These are phyloP conservation scores for Diaporthe amygdali DNA, from an alignment of 2,329 filamentous ascomycete genomes.

Conservation along the genomic window DNA sequence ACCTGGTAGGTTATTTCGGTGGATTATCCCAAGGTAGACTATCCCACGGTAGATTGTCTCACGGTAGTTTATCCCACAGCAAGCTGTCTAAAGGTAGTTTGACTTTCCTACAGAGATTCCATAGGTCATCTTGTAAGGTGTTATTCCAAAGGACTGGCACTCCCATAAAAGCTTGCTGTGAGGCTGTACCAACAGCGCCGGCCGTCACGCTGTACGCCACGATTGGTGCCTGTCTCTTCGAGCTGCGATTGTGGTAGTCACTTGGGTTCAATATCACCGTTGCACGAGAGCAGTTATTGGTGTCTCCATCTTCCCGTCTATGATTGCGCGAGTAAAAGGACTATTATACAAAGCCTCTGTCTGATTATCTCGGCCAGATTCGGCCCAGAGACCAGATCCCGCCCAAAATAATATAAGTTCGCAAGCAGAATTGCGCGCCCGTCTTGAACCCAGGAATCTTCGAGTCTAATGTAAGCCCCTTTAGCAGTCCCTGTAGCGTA, in stretches of 20 bases:
- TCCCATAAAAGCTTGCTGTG: too few relatives aligned
- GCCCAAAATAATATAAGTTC: slow-evolving; percentile 22
- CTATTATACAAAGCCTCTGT: slow-evolving; percentile 37
- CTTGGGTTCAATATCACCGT: too few relatives aligned
- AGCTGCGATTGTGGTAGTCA: not conserved
- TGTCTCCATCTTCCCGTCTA: slow-evolving; percentile 35
- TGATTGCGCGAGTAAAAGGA: slow-evolving; percentile 33
- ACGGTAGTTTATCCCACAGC: not conserved
- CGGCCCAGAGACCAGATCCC: slow-evolving; percentile 26
- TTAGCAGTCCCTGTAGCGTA: not conserved
- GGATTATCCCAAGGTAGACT: too few relatives aligned
- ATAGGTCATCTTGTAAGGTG: too few relatives aligned
- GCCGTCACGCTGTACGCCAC: too few relatives aligned
- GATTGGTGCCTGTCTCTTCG: too few relatives aligned
- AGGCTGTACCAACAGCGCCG: too few relatives aligned
- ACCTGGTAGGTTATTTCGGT: too few relatives aligned
- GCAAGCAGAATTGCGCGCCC: not conserved
- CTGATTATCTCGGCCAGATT: slow-evolving; percentile 28
- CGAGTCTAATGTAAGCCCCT: slow-evolving; percentile 6
- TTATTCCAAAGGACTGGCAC: too few relatives aligned
- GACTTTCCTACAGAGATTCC: not conserved
- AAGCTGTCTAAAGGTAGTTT: too few relatives aligned
- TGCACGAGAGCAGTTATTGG: not conserved
- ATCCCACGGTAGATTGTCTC: not conserved
- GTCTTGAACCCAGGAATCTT: not conserved